Percentiles rank a stretch among this genome's conserved stretches.
These are phyloP conservation scores for Ilex aquifolium DNA, from an alignment of 257 asterid genomes.

Conservation along the genomic window DNA sequence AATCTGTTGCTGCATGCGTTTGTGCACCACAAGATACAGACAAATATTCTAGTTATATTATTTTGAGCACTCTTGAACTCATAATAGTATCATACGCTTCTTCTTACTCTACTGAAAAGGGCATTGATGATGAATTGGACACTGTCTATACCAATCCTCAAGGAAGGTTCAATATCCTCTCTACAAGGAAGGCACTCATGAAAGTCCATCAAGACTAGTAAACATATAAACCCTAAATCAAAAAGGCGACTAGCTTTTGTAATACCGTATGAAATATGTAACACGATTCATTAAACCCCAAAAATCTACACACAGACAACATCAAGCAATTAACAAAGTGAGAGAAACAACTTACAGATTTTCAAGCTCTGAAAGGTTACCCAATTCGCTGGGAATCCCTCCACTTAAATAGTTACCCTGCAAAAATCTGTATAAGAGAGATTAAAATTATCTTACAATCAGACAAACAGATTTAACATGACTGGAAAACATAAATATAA, in stretches of 20 bases:
- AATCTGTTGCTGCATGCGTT: no score
- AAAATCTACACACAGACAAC: constrained; percentile 6
- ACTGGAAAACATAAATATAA: constrained; percentile 7
- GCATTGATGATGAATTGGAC: no score
- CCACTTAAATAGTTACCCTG: constrained; percentile 97
- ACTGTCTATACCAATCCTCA: background rate
- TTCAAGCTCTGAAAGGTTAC: constrained; percentile 73
- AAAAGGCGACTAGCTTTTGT: background rate
- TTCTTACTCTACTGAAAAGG: no score
- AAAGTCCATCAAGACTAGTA: background rate
- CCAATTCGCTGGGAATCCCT: constrained; percentile 72
- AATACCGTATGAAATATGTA: background rate
- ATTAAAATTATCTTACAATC: background rate
- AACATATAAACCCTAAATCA: background rate
- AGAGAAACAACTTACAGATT: constrained; percentile 52
- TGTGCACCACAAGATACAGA: no score
- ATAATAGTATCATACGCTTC: no score
- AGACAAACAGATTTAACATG: constrained; percentile 8
- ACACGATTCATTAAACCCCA: background rate
- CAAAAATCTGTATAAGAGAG: constrained; percentile 58
- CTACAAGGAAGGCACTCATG: background rate
- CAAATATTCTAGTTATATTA: no score
- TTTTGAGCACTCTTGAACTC: no score
- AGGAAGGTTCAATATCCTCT: background rate
- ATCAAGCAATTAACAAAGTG: constrained; percentile 8